Percentiles rank a stretch among this genome's conserved stretches.
Conservation (phyloP, 2,329 filamentous ascomycete genomes). For the Penicillium brevicompactum region DNA sequence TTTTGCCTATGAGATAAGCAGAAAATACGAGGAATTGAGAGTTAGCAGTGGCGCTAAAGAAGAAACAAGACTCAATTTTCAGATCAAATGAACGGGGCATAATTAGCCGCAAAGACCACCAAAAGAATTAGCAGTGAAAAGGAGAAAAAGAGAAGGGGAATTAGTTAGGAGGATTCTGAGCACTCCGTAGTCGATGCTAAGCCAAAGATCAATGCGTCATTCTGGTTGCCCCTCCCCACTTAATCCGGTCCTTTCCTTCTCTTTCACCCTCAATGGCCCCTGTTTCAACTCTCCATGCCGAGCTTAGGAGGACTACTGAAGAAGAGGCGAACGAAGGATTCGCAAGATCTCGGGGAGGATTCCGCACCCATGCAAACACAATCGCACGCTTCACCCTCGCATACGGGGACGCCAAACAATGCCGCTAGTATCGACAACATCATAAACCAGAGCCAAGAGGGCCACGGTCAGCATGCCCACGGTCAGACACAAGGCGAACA, state of each 20-base stretch:
- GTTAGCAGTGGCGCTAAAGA: neutral
- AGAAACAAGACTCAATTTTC: neutral
- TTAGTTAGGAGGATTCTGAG: no score
- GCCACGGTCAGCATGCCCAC: slow-evolving; percentile 2
- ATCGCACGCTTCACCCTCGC: slow-evolving; percentile 49
- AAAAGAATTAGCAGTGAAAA: neutral
- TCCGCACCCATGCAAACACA: slow-evolving; percentile 38
- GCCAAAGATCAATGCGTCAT: slow-evolving; percentile 30
- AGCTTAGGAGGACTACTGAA: slow-evolving; percentile 87
- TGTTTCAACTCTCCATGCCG: slow-evolving; percentile 67
- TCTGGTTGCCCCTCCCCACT: slow-evolving; percentile 28
- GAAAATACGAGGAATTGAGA: neutral
- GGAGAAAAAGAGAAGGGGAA: neutral
- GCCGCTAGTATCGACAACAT: slow-evolving; percentile 81
- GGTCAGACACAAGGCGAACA: neutral
- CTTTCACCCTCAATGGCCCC: slow-evolving; percentile 18
- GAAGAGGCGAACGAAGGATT: slow-evolving; percentile 98
- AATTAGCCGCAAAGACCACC: neutral
- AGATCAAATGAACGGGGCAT: neutral
- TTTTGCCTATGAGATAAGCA: neutral
- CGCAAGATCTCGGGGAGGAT: slow-evolving; percentile 40
- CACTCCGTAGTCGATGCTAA: neutral
- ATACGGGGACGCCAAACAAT: slow-evolving; percentile 57
- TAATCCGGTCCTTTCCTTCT: slow-evolving; percentile 26
- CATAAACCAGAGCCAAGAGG: slow-evolving; percentile 57